phyloP scores from a whole-genome alignment of 2,329 filamentous ascomycete genomes.

The Pezicula carpinea region DNA sequence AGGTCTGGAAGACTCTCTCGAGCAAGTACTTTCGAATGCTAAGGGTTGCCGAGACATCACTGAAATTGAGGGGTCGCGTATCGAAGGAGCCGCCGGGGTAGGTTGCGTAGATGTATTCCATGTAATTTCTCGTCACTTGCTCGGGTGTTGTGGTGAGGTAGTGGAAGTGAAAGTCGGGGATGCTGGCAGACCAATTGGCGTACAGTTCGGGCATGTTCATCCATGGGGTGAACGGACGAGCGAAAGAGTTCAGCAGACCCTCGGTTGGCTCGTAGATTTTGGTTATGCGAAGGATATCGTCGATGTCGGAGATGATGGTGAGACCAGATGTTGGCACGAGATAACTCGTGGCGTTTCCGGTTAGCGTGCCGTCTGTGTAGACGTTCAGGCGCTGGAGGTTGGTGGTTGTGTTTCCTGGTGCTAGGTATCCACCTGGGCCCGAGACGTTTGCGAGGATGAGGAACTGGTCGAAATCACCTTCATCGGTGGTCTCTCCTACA shows the following conservation, averaged over 20 bases:
- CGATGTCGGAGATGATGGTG: slow-evolving; percentile 73
- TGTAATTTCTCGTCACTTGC: slow-evolving; percentile 72
- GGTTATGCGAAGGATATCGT: slow-evolving; percentile 75
- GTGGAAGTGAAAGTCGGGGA: slow-evolving; percentile 71
- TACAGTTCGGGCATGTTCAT: slow-evolving; percentile 78
- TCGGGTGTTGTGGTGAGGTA: slow-evolving; percentile 79
- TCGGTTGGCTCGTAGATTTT: slow-evolving; percentile 75
- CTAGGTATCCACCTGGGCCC: slow-evolving; percentile 45
- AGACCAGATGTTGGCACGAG: slow-evolving; percentile 66
- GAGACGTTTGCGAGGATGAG: slow-evolving; percentile 56
- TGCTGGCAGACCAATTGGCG: slow-evolving; percentile 64
- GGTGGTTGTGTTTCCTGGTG: slow-evolving; percentile 59
- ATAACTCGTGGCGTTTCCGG: slow-evolving; percentile 72
- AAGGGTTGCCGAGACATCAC: slow-evolving; percentile 67
- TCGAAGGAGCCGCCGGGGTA: slow-evolving; percentile 77
- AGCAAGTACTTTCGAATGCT: slow-evolving; percentile 67
- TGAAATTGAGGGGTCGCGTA: slow-evolving; percentile 74
- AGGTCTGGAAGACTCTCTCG: slow-evolving; percentile 69
- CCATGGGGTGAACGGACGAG: slow-evolving; percentile 65
- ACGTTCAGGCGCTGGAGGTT: slow-evolving; percentile 65
- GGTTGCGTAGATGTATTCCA: slow-evolving; percentile 74
- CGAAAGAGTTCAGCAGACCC: slow-evolving; percentile 73
- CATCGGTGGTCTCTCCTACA: slow-evolving; percentile 58
- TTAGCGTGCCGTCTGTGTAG: slow-evolving; percentile 57
- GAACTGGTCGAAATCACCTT: slow-evolving; percentile 73